These are phyloP conservation scores for Sisymbrium irio DNA, from an alignment of 345 rosid species.

Conservation along the genomic window DNA sequence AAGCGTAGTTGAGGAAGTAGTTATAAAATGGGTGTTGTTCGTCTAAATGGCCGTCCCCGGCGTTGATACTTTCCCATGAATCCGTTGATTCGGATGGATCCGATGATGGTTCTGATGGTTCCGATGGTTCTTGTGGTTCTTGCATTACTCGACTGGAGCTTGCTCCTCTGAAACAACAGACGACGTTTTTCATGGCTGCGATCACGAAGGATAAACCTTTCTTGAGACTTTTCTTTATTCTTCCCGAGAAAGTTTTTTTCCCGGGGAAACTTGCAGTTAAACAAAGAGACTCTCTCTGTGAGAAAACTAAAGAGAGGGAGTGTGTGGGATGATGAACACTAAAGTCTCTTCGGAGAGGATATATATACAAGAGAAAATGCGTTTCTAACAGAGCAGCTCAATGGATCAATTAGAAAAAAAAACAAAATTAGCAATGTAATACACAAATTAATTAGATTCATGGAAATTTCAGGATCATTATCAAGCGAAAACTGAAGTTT, in stretches of 20 bases:
- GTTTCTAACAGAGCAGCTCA: too few species aligned
- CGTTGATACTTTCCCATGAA: not conserved
- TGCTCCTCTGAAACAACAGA: not conserved
- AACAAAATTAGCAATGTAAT: too few species aligned
- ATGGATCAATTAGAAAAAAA: too few species aligned
- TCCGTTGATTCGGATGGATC: not conserved
- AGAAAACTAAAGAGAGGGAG: too few species aligned
- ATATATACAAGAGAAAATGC: too few species aligned
- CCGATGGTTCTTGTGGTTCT: too few species aligned
- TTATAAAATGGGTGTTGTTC: not conserved
- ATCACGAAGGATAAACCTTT: not conserved
- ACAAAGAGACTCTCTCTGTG: conserved; percentile 5
- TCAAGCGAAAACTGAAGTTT: conserved; percentile 29
- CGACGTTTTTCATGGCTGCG: not conserved
- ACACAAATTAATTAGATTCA: too few species aligned
- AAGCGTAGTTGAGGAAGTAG: not conserved
- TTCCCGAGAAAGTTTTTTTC: not conserved
- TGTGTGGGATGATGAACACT: too few species aligned
- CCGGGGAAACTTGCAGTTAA: conserved; percentile 7
- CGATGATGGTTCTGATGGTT: not conserved
- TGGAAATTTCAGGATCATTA: too few species aligned
- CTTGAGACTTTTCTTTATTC: conserved; percentile 13
- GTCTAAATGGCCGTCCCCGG: not conserved
- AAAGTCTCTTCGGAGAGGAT: too few species aligned
- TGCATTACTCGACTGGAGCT: not conserved